Percentiles rank a stretch among this genome's conserved stretches.
These are phyloP conservation scores for Xylariaceae sp. DNA, from an alignment of 2,329 filamentous ascomycete genomes.

Conservation along the genomic window DNA sequence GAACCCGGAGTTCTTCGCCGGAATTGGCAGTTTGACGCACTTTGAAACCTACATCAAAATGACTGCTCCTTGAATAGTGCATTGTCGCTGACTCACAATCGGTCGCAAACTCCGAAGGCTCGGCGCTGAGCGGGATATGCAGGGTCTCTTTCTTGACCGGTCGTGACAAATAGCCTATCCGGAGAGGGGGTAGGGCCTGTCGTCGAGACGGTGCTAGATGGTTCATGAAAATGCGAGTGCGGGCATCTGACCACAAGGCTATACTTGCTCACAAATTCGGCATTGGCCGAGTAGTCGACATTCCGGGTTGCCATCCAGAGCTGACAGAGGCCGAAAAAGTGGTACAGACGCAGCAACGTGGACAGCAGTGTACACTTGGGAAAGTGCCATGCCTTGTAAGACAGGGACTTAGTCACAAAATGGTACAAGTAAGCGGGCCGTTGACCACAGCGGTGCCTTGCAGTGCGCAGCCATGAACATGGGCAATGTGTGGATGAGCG, in stretches of 20 bases:
- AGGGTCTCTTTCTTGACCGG: too few species aligned
- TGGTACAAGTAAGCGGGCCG: slow-evolving; percentile 11
- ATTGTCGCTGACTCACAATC: not conserved
- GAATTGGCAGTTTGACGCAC: not conserved
- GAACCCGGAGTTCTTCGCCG: not conserved
- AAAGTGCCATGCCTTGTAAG: not conserved
- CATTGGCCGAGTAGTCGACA: slow-evolving; percentile 10
- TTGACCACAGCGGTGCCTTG: slow-evolving; percentile 8
- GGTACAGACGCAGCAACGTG: not conserved
- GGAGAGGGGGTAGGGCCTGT: too few species aligned
- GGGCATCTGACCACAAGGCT: too few species aligned
- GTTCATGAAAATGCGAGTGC: too few species aligned
- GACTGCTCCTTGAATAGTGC: not conserved
- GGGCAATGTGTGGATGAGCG: slow-evolving; percentile 1
- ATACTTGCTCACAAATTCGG: slow-evolving; percentile 4
- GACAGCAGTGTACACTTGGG: not conserved
- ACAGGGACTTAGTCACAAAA: not conserved
- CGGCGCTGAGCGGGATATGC: too few species aligned
- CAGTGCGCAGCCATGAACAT: not conserved
- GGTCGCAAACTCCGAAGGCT: not conserved
- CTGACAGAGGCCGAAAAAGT: slow-evolving; percentile 5
- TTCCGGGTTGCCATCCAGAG: slow-evolving; percentile 12
- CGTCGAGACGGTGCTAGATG: too few species aligned
- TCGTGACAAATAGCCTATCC: too few species aligned
- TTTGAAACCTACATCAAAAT: not conserved